Base-by-base conservation (phyloP, 148 eudicot species). In the Talinum fruticosum region DNA sequence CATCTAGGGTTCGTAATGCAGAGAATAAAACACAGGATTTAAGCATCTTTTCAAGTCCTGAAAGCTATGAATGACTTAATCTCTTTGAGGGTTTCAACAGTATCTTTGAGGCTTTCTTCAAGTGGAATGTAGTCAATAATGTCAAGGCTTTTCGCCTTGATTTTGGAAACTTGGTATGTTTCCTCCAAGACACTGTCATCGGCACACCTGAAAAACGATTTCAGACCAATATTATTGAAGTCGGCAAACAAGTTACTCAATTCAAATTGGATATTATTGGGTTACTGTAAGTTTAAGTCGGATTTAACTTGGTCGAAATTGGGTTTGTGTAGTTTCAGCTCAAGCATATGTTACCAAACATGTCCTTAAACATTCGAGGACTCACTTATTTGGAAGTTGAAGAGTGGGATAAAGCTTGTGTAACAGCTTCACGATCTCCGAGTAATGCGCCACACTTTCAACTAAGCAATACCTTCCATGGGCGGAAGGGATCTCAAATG, bases 11-110 rank as follows among this genome's bases (percentile, higher is more conserved):
- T n/a, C n/a, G n/a, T n/a, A n/a, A n/a, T n/a, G n/a, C n/a, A n/a
- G n/a, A n/a, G n/a, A n/a, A n/a, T n/a, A n/a, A n/a, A n/a, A n/a
- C n/a, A n/a, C n/a, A n/a, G n/a, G n/a, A n/a, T n/a, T n/a, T n/a
- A 38, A 10, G 44, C 44, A 38, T 49, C 54, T 49, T 12, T 16
- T 49, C 45, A 49, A 2, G 19, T 49, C 54, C 15, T 4, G 13
- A 49, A 49, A 49, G 19, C 54, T 49, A 49, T 49, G 19, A 13
- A 13, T 8, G 15, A 49, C 12, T 80, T 78, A 79, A 85, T 87
- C 87, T 81, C 87, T 74, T 75, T 88, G 79, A 86, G 81, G 87
- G 86, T 86, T 44, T 84, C 89, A 47, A 86, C 84, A 18, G 85
- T 88, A 35, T 86, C 91, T 80, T 80, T 86, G 77, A 88, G 30